Evolutionary conservation across 345 rosid species (phyloP).

Genomic region (Anastatica hierochuntica): DNA sequence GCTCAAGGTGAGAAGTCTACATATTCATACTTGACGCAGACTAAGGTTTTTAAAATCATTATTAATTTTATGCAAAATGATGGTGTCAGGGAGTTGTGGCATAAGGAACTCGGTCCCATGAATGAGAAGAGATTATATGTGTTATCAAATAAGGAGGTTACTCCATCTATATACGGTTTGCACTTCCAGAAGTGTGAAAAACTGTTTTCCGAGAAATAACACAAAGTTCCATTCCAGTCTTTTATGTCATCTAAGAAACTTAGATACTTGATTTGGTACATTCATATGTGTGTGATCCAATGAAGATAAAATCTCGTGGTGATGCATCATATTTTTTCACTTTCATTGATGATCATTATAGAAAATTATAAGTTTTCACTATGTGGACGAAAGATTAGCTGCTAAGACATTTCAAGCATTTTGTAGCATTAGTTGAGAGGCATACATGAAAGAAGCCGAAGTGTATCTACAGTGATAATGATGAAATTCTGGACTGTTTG

Average conservation of each 20-base stretch:
- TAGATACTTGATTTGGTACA: background rate
- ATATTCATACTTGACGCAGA: too few relatives aligned
- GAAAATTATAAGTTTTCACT: background rate
- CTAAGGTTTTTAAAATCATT: background rate
- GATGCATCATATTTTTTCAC: background rate
- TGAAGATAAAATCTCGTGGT: background rate
- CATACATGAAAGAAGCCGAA: background rate
- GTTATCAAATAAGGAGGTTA: background rate
- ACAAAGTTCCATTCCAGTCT: background rate
- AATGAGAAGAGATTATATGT: background rate
- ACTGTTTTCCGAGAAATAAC: background rate
- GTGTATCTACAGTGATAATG: background rate
- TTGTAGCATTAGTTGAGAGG: constrained; percentile 7
- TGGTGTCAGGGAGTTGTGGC: too few relatives aligned
- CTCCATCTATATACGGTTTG: too few relatives aligned
- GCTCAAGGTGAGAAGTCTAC: too few relatives aligned
- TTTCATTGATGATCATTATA: background rate
- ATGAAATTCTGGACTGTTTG: background rate
- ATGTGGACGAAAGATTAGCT: background rate
- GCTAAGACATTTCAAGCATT: background rate
- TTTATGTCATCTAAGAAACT: background rate
- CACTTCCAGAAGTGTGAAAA: too few relatives aligned
- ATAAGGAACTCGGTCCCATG: background rate
- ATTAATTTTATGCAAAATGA: too few relatives aligned
- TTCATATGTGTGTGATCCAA: background rate